Evolutionary conservation across 2,329 filamentous ascomycete species (phyloP), one percentile per base, ranked within the genome.

Genomic region (Paecilomyces niveus): DNA sequence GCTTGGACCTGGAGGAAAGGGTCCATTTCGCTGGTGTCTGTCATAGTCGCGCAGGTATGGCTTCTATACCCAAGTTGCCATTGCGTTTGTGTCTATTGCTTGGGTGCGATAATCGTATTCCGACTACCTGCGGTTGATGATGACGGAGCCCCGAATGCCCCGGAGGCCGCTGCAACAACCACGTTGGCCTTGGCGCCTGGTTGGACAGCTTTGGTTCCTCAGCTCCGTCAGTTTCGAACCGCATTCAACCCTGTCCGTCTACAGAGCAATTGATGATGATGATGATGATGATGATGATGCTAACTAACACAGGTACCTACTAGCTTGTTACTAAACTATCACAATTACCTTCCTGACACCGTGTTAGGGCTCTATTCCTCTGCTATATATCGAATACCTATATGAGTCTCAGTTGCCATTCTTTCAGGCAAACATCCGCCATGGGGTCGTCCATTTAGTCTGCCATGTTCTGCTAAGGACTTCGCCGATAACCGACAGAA

Each of bases 1-100:
- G 74, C 71, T 68, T 80, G 77, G 55, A 79, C 77, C 70, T 78
- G 75, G 56, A 80, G 76, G 64, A 80, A 80, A 33, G 77, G 77
- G 61, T 80, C 77, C 39, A 45, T 45, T 60, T 72, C 64, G 62
- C 67, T 62, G 29, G 61, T 53, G 54, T 57, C 51, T 50, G 73
- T 70, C 72, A 73, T 75, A 54, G 53, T 58, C 63, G 58, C 54
- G 55, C n/a, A 55, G 61, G 45, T 57, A 32, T 45, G 54, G 18
- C 18, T 45, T 45, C 39, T 45, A 45, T 45, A 45, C 39, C 18
- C n/a, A 18, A 18, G 15, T 6, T 45, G 39, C 39, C 39, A 45
- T 45, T 45, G 39, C 39, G 15, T 3, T n/a, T 45, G 39, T 45
- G 39, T 7, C 8, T 24, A 13, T 29, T 13, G 18, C 7, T 11